Percentiles rank a stretch among this genome's conserved stretches.
Conservation (phyloP, 306 rosid species). For the Vigna unguiculata region DNA sequence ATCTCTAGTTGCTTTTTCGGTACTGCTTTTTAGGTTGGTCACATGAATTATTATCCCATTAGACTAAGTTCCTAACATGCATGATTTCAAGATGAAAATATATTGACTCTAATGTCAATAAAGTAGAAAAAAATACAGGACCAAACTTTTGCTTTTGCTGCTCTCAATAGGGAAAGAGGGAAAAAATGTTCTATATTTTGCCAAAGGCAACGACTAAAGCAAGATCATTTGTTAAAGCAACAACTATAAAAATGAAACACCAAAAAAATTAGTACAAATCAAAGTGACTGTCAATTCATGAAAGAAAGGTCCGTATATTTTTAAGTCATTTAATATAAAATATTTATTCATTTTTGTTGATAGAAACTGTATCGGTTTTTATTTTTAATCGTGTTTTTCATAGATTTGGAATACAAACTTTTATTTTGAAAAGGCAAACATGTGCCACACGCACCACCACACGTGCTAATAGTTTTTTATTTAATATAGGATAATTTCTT, state of each 20-base stretch:
- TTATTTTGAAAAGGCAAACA: no score
- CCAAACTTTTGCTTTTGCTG: conserved; percentile 29
- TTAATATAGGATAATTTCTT: no score
- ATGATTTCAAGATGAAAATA: background rate
- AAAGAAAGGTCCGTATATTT: background rate
- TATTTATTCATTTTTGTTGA: no score
- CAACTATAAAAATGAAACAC: background rate
- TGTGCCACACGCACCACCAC: no score
- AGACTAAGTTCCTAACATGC: background rate
- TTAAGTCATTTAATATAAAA: no score
- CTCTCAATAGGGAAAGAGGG: background rate
- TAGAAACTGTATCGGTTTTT: no score
- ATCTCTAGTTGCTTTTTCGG: background rate
- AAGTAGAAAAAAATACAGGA: background rate
- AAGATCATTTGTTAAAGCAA: background rate
- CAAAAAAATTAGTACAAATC: background rate
- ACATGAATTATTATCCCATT: background rate
- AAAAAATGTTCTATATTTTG: background rate
- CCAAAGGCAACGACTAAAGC: background rate
- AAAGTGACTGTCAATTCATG: conserved; percentile 28
- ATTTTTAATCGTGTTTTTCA: no score
- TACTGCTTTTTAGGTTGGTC: background rate
- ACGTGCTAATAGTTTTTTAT: no score
- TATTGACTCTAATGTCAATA: conserved; percentile 15
- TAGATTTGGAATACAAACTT: no score